Conservation (phyloP, 2,329 filamentous ascomycete genomes). For the Capronia epimyces region DNA sequence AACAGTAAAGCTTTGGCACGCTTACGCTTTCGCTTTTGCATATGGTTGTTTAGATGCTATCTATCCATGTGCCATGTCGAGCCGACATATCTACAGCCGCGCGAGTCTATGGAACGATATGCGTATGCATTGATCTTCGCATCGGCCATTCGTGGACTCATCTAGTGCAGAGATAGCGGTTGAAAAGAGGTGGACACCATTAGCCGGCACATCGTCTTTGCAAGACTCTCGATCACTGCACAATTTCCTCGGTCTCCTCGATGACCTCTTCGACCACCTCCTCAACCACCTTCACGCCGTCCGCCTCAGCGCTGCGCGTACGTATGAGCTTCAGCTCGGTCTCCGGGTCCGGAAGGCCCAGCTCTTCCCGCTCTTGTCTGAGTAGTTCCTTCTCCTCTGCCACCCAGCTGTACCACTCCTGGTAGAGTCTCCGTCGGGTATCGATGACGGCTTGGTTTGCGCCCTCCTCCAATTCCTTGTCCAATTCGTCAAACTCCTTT, state of each 20-base stretch:
- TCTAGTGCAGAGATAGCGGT: background rate
- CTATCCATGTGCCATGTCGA: background rate
- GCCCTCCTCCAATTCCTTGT: slow-evolving; percentile 85
- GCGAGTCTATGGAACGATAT: background rate
- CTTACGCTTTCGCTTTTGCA: background rate
- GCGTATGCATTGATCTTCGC: background rate
- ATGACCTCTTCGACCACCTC: slow-evolving; percentile 81
- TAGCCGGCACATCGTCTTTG: background rate
- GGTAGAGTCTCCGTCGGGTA: slow-evolving; percentile 70
- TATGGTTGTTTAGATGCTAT: background rate
- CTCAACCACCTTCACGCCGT: slow-evolving; percentile 66
- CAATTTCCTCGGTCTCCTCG: slow-evolving; percentile 75
- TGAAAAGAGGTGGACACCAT: too few species aligned
- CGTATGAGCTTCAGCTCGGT: slow-evolving; percentile 49
- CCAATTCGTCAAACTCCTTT: slow-evolving; percentile 89
- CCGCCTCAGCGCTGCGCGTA: slow-evolving; percentile 50
- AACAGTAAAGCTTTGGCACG: too few species aligned
- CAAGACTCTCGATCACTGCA: slow-evolving; percentile 27
- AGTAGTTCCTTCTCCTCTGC: slow-evolving; percentile 66
- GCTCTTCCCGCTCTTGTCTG: slow-evolving; percentile 61
- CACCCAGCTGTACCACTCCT: slow-evolving; percentile 86
- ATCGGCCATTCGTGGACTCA: background rate
- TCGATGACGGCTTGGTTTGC: slow-evolving; percentile 93
- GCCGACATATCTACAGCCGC: too few species aligned
- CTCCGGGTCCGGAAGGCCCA: slow-evolving; percentile 62